A percentile compares a stretch with the other conserved stretches of the same genome.
Evolutionary conservation across 192 early-diverging fungal species (phyloP).

Genomic region (Backusella psychrophila): DNA sequence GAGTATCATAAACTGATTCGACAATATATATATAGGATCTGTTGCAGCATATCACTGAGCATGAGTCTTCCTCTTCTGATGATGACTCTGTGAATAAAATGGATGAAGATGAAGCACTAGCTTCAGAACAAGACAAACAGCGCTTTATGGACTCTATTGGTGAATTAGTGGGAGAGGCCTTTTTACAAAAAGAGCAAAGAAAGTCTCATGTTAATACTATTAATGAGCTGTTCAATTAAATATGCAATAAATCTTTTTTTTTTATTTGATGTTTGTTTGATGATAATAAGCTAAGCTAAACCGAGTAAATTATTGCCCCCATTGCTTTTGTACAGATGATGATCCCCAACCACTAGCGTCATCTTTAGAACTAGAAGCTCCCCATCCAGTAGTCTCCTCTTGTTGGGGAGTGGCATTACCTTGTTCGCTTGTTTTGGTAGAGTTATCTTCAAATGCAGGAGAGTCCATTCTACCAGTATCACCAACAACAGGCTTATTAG

Average conservation of each 20-base stretch:
- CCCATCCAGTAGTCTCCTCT: not conserved
- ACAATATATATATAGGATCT: not conserved
- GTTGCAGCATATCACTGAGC: constrained; percentile 11
- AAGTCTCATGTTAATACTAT: not conserved
- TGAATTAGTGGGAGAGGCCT: constrained; percentile 3
- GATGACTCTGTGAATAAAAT: constrained; percentile 12
- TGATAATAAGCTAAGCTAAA: not conserved
- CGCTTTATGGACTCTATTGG: constrained; percentile 11
- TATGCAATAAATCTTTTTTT: not conserved
- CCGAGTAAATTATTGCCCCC: not conserved
- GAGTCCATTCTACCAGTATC: too few species aligned
- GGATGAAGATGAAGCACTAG: constrained; percentile 4
- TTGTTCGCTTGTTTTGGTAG: not conserved
- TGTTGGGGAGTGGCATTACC: not conserved
- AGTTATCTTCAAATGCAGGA: too few species aligned
- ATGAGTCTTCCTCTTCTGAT: not conserved
- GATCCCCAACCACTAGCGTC: not conserved
- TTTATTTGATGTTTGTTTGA: not conserved
- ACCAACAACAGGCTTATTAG: too few species aligned
- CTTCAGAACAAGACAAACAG: constrained; percentile 13
- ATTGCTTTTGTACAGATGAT: not conserved
- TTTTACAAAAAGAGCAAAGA: constrained; percentile 11
- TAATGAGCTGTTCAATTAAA: not conserved
- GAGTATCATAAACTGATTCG: not conserved
- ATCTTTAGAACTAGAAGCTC: not conserved